Conservation (phyloP, 768 basidiomycete species). For the Symmetrospora coprosmae region DNA sequence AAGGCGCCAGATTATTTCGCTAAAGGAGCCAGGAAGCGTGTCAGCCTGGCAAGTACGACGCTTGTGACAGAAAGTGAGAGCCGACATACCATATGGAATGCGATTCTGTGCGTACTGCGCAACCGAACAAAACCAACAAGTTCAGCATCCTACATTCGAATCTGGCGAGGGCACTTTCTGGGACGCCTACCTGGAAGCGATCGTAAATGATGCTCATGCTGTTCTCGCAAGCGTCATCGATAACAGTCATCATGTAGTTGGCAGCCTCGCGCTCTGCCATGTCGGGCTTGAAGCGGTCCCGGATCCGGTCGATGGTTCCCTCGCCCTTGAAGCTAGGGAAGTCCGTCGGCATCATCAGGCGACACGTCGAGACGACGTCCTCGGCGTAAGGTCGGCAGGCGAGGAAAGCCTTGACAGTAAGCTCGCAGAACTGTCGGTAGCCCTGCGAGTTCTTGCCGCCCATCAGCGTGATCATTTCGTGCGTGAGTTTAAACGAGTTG, state of each 20-base stretch:
- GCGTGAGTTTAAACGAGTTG: conserved; percentile 91
- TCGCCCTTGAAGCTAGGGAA: conserved; percentile 97
- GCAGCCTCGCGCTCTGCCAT: conserved; percentile 81
- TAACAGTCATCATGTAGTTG: conserved; percentile 75
- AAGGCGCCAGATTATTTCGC: too few relatives aligned
- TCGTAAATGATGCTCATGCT: conserved; percentile 85
- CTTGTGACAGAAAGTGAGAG: too few relatives aligned
- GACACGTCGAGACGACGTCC: conserved; percentile 71
- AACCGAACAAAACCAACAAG: too few relatives aligned
- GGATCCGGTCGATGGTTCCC: conserved; percentile 67
- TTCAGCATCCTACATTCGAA: too few relatives aligned
- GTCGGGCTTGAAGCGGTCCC: conserved; percentile 69
- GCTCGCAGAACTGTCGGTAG: conserved; percentile 80
- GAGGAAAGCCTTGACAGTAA: conserved; percentile 91
- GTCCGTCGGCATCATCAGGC: conserved; percentile 86
- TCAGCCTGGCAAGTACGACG: too few relatives aligned
- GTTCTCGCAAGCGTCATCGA: conserved; percentile 90
- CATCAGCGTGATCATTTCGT: conserved; percentile 97
- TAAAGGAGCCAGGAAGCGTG: too few relatives aligned
- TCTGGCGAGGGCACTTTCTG: too few relatives aligned
- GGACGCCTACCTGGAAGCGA: conserved; percentile 45
- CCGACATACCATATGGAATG: too few relatives aligned
- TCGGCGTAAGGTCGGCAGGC: conserved; percentile 88
- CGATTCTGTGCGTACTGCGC: too few relatives aligned
- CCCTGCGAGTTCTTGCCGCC: conserved; percentile 88